phyloP scores from a whole-genome alignment of 2,329 filamentous ascomycete species.

The Corinectria fuckeliana region DNA sequence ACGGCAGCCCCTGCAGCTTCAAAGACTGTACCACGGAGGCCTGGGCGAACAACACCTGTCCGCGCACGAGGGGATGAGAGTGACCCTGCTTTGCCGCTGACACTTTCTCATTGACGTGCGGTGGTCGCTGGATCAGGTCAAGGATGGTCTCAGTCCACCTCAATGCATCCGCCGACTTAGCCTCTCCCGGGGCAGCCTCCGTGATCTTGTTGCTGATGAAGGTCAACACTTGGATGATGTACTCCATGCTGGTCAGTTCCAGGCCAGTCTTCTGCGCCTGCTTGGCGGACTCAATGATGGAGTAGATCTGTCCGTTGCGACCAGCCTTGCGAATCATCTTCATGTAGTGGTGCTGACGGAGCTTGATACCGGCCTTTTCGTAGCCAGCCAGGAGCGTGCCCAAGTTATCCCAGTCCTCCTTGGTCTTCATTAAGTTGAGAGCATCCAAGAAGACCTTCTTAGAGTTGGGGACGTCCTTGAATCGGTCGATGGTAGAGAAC shows the following conservation, averaged over 20 bases:
- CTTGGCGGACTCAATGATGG: conserved; percentile 59
- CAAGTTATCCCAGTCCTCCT: conserved; percentile 60
- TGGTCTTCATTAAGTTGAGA: conserved; percentile 54
- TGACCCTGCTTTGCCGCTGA: conserved; percentile 31
- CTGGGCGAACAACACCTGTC: conserved; percentile 40
- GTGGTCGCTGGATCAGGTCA: conserved; percentile 55
- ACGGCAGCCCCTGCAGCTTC: conserved; percentile 28
- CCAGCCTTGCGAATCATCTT: conserved; percentile 52
- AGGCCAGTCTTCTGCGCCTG: conserved; percentile 54
- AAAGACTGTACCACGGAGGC: conserved; percentile 37
- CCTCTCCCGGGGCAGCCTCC: conserved; percentile 42
- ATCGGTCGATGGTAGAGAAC: conserved; percentile 55
- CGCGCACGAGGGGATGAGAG: conserved; percentile 39
- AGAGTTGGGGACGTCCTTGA: conserved; percentile 52
- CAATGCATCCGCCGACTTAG: conserved; percentile 50
- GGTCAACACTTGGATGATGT: conserved; percentile 40
- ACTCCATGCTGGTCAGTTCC: conserved; percentile 49
- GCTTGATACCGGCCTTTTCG: conserved; percentile 48
- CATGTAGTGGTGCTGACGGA: conserved; percentile 44
- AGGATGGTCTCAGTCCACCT: conserved; percentile 55
- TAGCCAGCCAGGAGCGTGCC: conserved; percentile 59
- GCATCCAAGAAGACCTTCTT: conserved; percentile 46
- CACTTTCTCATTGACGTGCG: conserved; percentile 41
- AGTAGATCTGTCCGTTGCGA: conserved; percentile 48
- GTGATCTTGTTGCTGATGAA: conserved; percentile 48